These are phyloP conservation scores for Barnettozyma botsteinii DNA, from an alignment of 805 yeast genomes.

Conservation along the genomic window DNA sequence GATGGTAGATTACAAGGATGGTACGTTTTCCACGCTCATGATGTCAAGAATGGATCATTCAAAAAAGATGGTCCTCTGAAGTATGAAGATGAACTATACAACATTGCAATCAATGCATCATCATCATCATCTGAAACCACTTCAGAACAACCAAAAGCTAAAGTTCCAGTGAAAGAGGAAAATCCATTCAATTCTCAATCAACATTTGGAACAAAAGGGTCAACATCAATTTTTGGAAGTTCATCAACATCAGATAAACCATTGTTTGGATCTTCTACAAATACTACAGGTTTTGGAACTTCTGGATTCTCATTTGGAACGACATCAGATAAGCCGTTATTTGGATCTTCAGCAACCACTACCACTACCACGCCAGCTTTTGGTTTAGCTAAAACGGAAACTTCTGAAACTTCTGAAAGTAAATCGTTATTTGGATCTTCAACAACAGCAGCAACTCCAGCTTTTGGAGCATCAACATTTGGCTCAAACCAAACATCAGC, in stretches of 20 bases:
- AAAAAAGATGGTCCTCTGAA: constrained; percentile 16
- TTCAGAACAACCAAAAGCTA: neutral
- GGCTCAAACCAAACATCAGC: no score
- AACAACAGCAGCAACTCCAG: neutral
- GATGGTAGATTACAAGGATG: constrained; percentile 59
- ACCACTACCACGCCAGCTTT: constrained; percentile 12
- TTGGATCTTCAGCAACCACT: constrained; percentile 5
- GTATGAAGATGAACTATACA: constrained; percentile 8
- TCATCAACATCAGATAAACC: no score
- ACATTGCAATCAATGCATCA: neutral
- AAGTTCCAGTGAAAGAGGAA: no score
- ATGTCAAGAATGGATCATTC: constrained; percentile 35
- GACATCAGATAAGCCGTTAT: constrained; percentile 1
- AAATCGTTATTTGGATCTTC: constrained; percentile 4
- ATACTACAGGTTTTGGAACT: neutral
- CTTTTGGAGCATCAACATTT: constrained; percentile 7
- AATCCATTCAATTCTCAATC: neutral
- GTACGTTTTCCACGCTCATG: constrained; percentile 55
- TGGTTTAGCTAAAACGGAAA: constrained; percentile 1
- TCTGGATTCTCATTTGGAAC: neutral
- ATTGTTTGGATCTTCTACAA: neutral
- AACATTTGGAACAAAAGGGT: neutral
- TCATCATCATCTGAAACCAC: neutral
- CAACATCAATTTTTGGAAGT: no score
- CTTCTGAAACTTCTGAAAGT: neutral